A percentile compares a stretch with the other conserved stretches of the same genome.
These are phyloP conservation scores for Colletotrichum tropicicola DNA, from an alignment of 2,329 filamentous ascomycete species.

Conservation along the genomic window DNA sequence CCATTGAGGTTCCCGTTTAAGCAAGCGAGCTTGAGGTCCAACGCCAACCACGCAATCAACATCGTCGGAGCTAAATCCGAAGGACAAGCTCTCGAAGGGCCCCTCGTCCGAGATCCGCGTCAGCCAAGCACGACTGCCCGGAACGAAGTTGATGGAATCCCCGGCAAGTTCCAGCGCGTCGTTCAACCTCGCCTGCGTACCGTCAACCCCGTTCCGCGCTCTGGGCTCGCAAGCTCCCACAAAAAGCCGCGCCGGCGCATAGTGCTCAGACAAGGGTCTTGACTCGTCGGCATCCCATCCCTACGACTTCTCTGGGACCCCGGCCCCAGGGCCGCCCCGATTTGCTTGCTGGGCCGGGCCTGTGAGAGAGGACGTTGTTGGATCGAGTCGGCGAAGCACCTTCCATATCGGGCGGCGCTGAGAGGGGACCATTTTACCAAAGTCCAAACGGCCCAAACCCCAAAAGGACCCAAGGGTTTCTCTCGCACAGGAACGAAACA, in stretches of 20 bases:
- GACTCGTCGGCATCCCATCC: conserved; percentile 9
- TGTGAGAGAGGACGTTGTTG: neutral
- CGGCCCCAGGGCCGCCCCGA: neutral
- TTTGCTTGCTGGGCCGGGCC: neutral
- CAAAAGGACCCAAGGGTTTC: neutral
- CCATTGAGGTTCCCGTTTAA: neutral
- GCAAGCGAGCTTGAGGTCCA: neutral
- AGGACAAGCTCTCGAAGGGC: neutral
- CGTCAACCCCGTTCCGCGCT: neutral
- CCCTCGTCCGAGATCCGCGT: conserved; percentile 2
- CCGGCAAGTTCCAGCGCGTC: neutral
- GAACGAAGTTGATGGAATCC: conserved; percentile 4
- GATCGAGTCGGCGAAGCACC: conserved; percentile 1
- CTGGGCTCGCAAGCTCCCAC: conserved; percentile 1
- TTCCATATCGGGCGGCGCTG: neutral
- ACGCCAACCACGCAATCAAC: neutral
- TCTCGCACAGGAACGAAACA: neutral
- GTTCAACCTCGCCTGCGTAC: neutral
- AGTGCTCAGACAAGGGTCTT: conserved; percentile 16
- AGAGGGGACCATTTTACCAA: neutral
- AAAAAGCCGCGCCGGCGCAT: conserved; percentile 15
- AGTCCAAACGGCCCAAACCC: neutral
- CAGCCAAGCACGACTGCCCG: conserved; percentile 2
- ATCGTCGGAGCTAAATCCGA: neutral
- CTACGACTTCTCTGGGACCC: neutral